phyloP scores from a whole-genome alignment of 768 basidiomycete genomes.

The Sistotremastrum suecicum region DNA sequence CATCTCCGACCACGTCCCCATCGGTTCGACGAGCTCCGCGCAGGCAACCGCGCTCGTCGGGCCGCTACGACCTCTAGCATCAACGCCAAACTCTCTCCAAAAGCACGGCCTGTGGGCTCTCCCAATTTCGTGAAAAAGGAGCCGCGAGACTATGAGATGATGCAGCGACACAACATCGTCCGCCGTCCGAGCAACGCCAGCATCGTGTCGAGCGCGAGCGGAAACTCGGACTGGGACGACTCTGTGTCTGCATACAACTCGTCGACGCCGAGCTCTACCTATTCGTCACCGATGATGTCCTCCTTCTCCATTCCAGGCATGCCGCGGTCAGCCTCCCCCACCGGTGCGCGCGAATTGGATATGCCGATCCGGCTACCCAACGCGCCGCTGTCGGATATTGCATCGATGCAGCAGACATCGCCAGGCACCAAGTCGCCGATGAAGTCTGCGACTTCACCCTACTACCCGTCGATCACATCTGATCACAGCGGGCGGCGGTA shows the following conservation, averaged over 20 bases:
- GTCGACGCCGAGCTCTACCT: slow-evolving; percentile 40
- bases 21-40: slow-evolving; percentile 76
- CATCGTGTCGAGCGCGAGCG: slow-evolving; percentile 35
- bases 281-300: slow-evolving; percentile 46
- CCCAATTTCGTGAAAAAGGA: slow-evolving; percentile 52
- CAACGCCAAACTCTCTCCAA: slow-evolving; percentile 18
- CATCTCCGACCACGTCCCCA: slow-evolving; percentile 72
- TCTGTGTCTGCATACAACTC: slow-evolving; percentile 30
- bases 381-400: slow-evolving; percentile 57
- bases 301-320: slow-evolving; percentile 50
- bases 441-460: too few relatives aligned
- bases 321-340: slow-evolving; percentile 24
- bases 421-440: slow-evolving; percentile 12
- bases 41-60: slow-evolving; percentile 74
- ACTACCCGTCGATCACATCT: too few relatives aligned
- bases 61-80: slow-evolving; percentile 19
- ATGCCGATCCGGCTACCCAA: slow-evolving; percentile 60
- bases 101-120: slow-evolving; percentile 21
- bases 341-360: slow-evolving; percentile 23
- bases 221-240: slow-evolving; percentile 70
- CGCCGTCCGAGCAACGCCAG: slow-evolving; percentile 52
- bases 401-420: slow-evolving; percentile 24
- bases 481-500: too few relatives aligned
- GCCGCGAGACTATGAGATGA: slow-evolving; percentile 29
- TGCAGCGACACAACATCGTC: slow-evolving; percentile 21